Evolutionary conservation across 2,329 filamentous ascomycete genomes (phyloP).

Genomic region (Xylariaceae sp.): DNA sequence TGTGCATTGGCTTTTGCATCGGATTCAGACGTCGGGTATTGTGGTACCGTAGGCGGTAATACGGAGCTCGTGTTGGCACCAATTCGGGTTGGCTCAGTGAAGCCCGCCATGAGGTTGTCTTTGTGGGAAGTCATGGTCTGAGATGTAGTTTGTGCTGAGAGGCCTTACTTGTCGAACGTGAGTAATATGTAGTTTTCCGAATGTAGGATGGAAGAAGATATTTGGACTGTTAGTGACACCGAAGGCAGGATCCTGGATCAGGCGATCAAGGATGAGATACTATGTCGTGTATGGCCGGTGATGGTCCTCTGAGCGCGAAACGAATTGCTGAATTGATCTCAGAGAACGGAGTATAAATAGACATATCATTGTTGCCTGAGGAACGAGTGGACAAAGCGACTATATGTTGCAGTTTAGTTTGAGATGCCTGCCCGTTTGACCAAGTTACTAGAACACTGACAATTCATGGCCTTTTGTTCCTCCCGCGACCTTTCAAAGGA

Average conservation of each 20-base stretch:
- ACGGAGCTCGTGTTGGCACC: not conserved
- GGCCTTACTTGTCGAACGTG: not conserved
- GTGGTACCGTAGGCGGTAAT: not conserved
- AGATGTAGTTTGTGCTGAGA: not conserved
- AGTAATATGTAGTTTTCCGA: not conserved
- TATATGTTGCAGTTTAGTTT: not conserved
- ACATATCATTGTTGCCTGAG: not conserved
- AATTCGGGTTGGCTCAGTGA: not conserved
- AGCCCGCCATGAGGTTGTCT: not conserved
- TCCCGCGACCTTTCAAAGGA: not conserved
- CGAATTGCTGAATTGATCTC: not conserved
- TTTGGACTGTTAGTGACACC: not conserved
- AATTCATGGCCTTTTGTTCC: not conserved
- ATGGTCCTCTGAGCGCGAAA: not conserved
- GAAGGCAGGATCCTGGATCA: not conserved
- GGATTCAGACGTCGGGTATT: not conserved
- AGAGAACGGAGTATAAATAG: not conserved
- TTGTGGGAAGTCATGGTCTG: not conserved
- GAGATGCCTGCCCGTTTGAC: not conserved
- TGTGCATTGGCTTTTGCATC: constrained; percentile 1
- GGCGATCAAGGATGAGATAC: not conserved
- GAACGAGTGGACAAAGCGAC: not conserved
- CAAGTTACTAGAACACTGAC: not conserved
- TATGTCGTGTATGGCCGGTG: not conserved
- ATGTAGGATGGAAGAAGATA: not conserved